Conservation (phyloP, 108 stramenopile species). For the Nannochloropsis gaditana region DNA sequence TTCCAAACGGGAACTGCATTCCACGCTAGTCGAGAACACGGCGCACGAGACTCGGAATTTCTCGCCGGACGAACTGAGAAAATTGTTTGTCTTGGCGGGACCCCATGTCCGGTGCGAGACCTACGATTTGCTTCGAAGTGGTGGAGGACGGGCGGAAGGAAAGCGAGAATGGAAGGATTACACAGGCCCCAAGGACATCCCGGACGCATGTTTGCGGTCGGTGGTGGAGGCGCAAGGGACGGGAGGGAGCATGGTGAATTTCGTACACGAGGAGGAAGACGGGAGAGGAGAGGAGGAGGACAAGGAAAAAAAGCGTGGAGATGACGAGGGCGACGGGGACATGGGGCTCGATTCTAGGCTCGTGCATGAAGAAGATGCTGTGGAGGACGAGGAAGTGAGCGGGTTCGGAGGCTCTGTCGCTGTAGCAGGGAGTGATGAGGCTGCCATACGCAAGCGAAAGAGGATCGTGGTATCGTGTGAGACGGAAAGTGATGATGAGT, state of each 20-base stretch:
- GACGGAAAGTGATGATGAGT: not conserved
- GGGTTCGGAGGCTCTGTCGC: no score
- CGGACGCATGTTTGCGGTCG: conserved; percentile 30
- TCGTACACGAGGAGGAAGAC: not conserved
- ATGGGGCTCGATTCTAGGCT: not conserved
- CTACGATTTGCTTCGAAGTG: not conserved
- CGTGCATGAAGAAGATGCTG: not conserved
- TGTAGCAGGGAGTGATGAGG: not conserved
- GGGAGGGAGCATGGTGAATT: not conserved
- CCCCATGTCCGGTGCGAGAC: not conserved
- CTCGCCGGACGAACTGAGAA: not conserved
- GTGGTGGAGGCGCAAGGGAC: conserved; percentile 19
- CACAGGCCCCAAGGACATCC: conserved; percentile 22
- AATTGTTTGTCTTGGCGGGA: not conserved
- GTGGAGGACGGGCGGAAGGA: not conserved
- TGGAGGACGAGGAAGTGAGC: not conserved
- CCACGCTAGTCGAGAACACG: conserved; percentile 68
- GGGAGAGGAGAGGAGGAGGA: conserved; percentile 23
- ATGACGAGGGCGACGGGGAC: not conserved
- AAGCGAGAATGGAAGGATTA: conserved; percentile 31
- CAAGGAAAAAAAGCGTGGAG: conserved; percentile 6
- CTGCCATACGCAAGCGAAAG: not conserved
- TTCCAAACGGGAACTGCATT: conserved; percentile 90
- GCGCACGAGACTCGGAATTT: conserved; percentile 74
- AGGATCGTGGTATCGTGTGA: no score